These are phyloP conservation scores for Aureobasidium sp. DNA, from an alignment of 2,329 filamentous ascomycete species.

Conservation along the genomic window DNA sequence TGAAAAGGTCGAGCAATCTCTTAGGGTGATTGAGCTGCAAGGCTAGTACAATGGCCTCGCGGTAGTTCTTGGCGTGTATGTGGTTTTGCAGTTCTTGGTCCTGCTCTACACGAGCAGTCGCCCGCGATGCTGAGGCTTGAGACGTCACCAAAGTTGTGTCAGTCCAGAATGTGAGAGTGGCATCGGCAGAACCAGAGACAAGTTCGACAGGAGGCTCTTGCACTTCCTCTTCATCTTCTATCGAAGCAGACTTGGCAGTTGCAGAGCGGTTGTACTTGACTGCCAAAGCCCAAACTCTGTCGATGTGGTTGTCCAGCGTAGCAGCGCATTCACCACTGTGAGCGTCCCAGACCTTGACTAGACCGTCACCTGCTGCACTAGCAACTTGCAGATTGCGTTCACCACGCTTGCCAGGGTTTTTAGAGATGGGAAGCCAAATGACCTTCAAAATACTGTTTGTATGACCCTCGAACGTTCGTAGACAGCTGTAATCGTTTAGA, in stretches of 20 bases:
- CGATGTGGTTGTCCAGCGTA: constrained; percentile 93
- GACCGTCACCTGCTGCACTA: constrained; percentile 83
- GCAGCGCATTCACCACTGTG: constrained; percentile 76
- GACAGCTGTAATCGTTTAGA: constrained; percentile 81
- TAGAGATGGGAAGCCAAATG: constrained; percentile 63
- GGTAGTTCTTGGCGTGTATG: constrained; percentile 78
- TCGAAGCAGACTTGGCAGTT: constrained; percentile 1
- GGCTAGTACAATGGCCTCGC: constrained; percentile 85
- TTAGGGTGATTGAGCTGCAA: constrained; percentile 92
- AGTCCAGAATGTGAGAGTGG: constrained; percentile 89
- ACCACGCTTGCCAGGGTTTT: constrained; percentile 34
- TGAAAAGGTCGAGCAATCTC: constrained; percentile 77
- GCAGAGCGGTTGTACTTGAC: constrained; percentile 48
- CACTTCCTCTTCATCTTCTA: constrained; percentile 18
- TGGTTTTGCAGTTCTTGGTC: constrained; percentile 93
- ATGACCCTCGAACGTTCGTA: constrained; percentile 92
- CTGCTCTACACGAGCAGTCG: constrained; percentile 77
- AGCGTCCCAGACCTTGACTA: constrained; percentile 95
- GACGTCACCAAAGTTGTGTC: constrained; percentile 82
- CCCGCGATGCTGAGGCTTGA: constrained; percentile 63
- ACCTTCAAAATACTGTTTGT: constrained; percentile 94
- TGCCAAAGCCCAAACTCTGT: constrained; percentile 86
- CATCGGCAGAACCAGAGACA: constrained; percentile 86
- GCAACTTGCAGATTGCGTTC: constrained; percentile 62
- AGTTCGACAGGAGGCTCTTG: constrained; percentile 53